A percentile compares a stretch with the other conserved stretches of the same genome.
phyloP scores from a whole-genome alignment of 2,329 filamentous ascomycete species.

The Ophiostoma australiae region DNA sequence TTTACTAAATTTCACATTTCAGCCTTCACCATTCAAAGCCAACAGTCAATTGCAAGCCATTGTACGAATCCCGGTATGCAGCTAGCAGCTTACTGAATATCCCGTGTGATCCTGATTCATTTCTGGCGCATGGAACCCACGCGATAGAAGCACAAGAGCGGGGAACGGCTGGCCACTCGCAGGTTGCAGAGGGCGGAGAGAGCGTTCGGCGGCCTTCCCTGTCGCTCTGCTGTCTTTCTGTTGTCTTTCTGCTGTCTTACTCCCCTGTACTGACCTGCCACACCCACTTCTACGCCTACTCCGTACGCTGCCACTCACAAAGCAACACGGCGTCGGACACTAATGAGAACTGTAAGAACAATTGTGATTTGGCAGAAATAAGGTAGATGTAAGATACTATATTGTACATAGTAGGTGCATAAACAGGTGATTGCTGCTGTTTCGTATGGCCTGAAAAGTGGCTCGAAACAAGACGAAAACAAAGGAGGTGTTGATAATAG shows the following conservation, averaged over 20 bases:
- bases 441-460: not conserved
- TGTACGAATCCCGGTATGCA: not conserved
- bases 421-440: slow-evolving; percentile 1
- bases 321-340: not conserved
- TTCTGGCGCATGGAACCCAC: slow-evolving; percentile 10
- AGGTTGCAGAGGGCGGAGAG: slow-evolving; percentile 6
- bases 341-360: not conserved
- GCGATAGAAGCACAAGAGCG: slow-evolving; percentile 14
- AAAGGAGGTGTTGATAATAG: not conserved
- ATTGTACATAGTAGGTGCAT: not conserved
- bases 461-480: not conserved
- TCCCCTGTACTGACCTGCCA: not conserved
- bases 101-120: not conserved
- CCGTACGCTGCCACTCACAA: not conserved
- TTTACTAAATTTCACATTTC: not conserved
- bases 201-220: slow-evolving; percentile 5
- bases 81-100: not conserved
- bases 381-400: not conserved
- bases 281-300: not conserved
- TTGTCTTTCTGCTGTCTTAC: not conserved
- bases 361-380: too few species aligned
- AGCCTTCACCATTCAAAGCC: not conserved
- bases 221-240: not conserved
- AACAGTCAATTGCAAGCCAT: not conserved
- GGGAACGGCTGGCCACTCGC: slow-evolving; percentile 4